These are phyloP conservation scores for Schwanniomyces vanrijiae DNA, from an alignment of 805 yeast genomes.

Conservation along the genomic window DNA sequence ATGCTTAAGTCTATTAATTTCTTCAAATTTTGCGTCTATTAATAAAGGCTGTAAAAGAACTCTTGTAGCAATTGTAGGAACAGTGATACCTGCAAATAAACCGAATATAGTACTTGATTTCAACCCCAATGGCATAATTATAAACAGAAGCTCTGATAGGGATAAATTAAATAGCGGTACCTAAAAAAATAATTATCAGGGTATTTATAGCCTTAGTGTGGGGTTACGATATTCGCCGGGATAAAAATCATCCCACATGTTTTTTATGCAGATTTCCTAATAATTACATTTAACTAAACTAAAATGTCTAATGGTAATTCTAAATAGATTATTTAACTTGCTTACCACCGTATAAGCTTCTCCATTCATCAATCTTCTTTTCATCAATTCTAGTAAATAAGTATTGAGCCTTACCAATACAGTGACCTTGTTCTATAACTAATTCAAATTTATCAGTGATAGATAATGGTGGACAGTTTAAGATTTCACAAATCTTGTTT, in stretches of 20 bases:
- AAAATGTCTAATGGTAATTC: neutral
- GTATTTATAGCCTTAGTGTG: no score
- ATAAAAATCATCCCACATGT: neutral
- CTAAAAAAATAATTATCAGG: no score
- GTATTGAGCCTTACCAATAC: conserved; percentile 87
- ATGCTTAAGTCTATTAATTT: conserved; percentile 29
- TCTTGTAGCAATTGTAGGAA: conserved; percentile 32
- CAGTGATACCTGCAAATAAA: conserved; percentile 25
- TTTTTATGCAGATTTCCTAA: neutral
- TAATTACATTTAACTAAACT: neutral
- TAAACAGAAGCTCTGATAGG: neutral
- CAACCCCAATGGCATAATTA: conserved; percentile 8
- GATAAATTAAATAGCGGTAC: no score
- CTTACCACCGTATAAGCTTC: conserved; percentile 81
- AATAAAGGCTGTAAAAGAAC: conserved; percentile 24
- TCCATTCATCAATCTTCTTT: conserved; percentile 83
- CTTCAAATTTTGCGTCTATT: conserved; percentile 23
- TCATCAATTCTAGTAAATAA: conserved; percentile 91
- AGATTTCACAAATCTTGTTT: conserved; percentile 66
- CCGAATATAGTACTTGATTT: conserved; percentile 17
- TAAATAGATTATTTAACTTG: conserved; percentile 32
- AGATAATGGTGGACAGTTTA: conserved; percentile 76
- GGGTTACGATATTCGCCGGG: neutral
- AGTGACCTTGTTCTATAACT: conserved; percentile 75
- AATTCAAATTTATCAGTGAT: conserved; percentile 77